Evolutionary conservation across 805 yeast species (phyloP).

Genomic region (Metschnikowia cerradonensis): DNA sequence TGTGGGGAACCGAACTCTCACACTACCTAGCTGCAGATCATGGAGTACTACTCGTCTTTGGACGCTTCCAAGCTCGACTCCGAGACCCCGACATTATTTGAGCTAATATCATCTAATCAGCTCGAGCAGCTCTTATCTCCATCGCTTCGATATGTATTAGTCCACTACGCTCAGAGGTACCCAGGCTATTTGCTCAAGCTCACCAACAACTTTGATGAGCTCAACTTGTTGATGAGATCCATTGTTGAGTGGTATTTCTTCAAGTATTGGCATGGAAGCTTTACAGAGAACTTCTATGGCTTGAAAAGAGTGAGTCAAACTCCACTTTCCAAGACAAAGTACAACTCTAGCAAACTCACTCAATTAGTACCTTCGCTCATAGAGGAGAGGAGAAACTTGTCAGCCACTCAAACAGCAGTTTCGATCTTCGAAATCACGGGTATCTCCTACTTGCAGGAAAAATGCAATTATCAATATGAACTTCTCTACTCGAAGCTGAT

Average conservation of each 20-base stretch:
- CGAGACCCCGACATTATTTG: slow-evolving; percentile 83
- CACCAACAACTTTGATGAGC: slow-evolving; percentile 72
- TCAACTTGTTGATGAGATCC: slow-evolving; percentile 58
- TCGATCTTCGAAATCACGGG: slow-evolving; percentile 60
- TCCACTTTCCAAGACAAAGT: slow-evolving; percentile 27
- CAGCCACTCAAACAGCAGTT: slow-evolving; percentile 47
- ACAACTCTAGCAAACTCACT: slow-evolving; percentile 29
- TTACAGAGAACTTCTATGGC: slow-evolving; percentile 91
- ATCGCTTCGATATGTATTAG: slow-evolving; percentile 71
- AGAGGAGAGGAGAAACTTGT: slow-evolving; percentile 51
- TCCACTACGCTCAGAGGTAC: slow-evolving; percentile 72
- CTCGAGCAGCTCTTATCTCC: slow-evolving; percentile 76
- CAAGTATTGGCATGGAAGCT: slow-evolving; percentile 73
- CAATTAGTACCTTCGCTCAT: slow-evolving; percentile 40
- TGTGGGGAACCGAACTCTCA: slow-evolving; percentile 6
- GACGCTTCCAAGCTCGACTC: slow-evolving; percentile 74
- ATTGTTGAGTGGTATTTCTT: slow-evolving; percentile 68
- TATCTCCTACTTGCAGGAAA: slow-evolving; percentile 64
- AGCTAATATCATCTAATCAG: slow-evolving; percentile 77
- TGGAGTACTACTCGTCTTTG: slow-evolving; percentile 79
- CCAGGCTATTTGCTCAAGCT: slow-evolving; percentile 64
- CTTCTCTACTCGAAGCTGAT: slow-evolving; percentile 56
- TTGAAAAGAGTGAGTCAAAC: slow-evolving; percentile 56
- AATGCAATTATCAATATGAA: slow-evolving; percentile 62
- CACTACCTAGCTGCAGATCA: slow-evolving; percentile 21